Base-by-base conservation (phyloP, 179 eudicot genomes). In the Beta lomatogona region DNA sequence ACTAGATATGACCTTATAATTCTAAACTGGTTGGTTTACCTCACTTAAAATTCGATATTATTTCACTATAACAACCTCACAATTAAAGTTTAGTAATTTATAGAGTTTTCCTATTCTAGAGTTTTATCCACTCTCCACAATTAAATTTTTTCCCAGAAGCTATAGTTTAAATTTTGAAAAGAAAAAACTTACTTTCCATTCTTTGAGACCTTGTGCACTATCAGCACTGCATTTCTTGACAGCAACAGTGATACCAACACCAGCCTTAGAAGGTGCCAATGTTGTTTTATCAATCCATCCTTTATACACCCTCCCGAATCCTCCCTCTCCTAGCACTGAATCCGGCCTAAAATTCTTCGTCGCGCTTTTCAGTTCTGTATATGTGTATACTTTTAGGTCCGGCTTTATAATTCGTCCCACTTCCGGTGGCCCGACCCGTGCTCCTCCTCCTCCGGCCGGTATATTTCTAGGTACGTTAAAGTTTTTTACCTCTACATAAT, bases 201-300 rank as follows among this genome's bases (percentile, higher is more conserved):
- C 97, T 80, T 91, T 89, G 74, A 92, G 86, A 18, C 98, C 99
- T 85, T 93, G 99, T 6, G 80, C 81, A 86, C 97, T 92, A 54
- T 93, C 97, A 9, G 98, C 86, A 78, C 75, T 90, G 28, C 92
- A 90, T 81, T 85, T 93, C 85, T 95, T 95, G 76, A 95, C 93
- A 53, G 98, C 99, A 68, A 95, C 95, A 14, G 91, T 81, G 7
- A 93, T 87, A 48, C 98, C 98, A 28, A 84, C 67, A 6, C 94
- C 94, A 22, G 48, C 78, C 80, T 84, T 86, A 45, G 89, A 86
- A 15, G 91, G 91, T 22, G 89, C 89, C 60, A 85, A 83, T 77
- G 91, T 88, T 6, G 76, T 73, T 41, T 67, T 79, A 77, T 88
- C 89, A 11, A 88, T 65, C 91, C 91, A 88, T 4, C 91, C 91